Evolutionary conservation across 148 eudicot genomes (phyloP), one percentile per base, ranked within the genome.

Genomic region (Rhododendron mucronatum): DNA sequence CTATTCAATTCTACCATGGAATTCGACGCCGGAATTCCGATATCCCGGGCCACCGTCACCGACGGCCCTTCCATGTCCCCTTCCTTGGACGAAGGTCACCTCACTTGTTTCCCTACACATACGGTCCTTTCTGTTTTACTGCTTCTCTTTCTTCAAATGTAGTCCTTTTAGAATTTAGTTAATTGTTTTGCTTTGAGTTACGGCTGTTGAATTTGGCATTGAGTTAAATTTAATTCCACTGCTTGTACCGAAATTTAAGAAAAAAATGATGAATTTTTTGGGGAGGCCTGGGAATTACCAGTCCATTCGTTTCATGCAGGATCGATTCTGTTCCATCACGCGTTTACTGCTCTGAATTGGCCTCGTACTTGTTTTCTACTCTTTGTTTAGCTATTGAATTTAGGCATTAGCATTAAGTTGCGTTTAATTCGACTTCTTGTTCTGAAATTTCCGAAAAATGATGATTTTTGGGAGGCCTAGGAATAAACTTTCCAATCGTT

Each of bases 61-160:
- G 79, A 90, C 57, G 93, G 88, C 82, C 89, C 93, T 63, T 88
- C 93, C 39, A 80, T 90, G 86, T 82, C 88, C 74, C 84, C 81
- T 9, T 87, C 90, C 47, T 78, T 92, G 77, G 90, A 90, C 87
- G 91, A 90, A 93, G 95, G 95, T 93, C 23, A 16, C 51, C 39
- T 69, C 75, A 10, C 16, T 7, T n/a, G 0, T 11, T 18, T n/a
- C 30, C 28, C 28, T 7, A 11, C 28, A 67, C 35, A 67, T 11
- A 67, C 12, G 3, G 15, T 28, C 75, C 37, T 69, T 69, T 28
- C 75, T 28, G 4, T 20, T 74, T 35, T 37, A 37, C 18, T 20
- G n/a, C 18, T 45, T 39, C 78, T 75, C 83, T 65, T 84, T 71
- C 28, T 61, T 16, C 18, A 37, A 75, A 84, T 84, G 86, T n/a